Conservation (phyloP, 108 stramenopile species). For the Discostella pseudostelligera region DNA sequence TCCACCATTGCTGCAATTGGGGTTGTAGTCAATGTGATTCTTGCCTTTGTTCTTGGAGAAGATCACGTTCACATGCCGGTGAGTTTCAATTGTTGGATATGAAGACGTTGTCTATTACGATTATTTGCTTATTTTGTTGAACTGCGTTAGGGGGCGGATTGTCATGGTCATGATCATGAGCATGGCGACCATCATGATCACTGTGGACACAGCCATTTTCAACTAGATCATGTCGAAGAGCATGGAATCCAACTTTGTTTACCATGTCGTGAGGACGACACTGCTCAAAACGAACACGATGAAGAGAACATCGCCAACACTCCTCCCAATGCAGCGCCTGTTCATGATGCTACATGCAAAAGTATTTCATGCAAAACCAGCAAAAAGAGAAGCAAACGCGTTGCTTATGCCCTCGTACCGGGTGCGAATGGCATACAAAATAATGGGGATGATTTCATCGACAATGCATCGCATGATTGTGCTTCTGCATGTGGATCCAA, state of each 20-base stretch:
- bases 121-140: background rate
- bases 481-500: constrained; percentile 5
- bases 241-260: background rate
- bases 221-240: too few relatives aligned
- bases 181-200: constrained; percentile 18
- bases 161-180: constrained; percentile 14
- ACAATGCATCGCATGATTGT: background rate
- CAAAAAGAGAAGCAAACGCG: too few relatives aligned
- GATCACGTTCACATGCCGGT: constrained; percentile 71
- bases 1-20: constrained; percentile 82
- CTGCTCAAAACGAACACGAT: constrained; percentile 4
- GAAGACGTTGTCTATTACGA: background rate
- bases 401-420: too few relatives aligned
- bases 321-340: too few relatives aligned
- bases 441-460: constrained; percentile 26
- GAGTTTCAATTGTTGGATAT: too few relatives aligned
- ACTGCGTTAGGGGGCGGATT: constrained; percentile 30
- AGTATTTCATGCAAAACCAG: too few relatives aligned
- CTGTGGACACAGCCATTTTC: background rate
- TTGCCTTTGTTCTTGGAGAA: constrained; percentile 80
- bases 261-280: background rate
- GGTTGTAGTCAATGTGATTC: constrained; percentile 82
- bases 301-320: background rate
- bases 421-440: constrained; percentile 17
- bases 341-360: too few relatives aligned